Conservation (phyloP, 345 rosid genomes). For the Gossypioides kirkii region DNA sequence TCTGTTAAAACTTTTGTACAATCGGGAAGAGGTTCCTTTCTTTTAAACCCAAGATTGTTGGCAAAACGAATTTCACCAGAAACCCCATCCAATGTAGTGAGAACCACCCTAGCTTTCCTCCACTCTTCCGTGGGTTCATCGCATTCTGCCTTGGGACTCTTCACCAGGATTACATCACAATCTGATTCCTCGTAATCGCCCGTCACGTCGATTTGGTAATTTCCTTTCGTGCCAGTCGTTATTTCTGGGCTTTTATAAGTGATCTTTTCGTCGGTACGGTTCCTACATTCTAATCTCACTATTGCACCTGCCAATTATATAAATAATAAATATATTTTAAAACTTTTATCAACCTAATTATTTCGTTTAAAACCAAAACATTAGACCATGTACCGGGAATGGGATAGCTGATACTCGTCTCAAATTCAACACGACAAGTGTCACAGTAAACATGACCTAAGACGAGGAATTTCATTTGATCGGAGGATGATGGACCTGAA, state of each 20-base stretch:
- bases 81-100: slow-evolving; percentile 21
- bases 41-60: slow-evolving; percentile 29
- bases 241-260: not conserved
- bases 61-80: slow-evolving; percentile 7
- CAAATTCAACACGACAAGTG: slow-evolving; percentile 8
- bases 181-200: slow-evolving; percentile 33
- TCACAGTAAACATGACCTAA: slow-evolving; percentile 22
- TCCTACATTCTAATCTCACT: not conserved
- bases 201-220: slow-evolving; percentile 15
- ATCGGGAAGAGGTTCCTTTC: slow-evolving; percentile 11
- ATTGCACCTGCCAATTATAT: not conserved
- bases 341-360: too few species aligned
- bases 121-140: slow-evolving; percentile 3
- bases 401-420: not conserved
- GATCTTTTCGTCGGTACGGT: not conserved
- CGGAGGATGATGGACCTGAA: too few species aligned
- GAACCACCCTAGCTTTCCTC: slow-evolving; percentile 16
- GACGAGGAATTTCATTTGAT: not conserved
- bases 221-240: slow-evolving; percentile 16
- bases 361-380: not conserved
- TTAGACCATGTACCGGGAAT: not conserved
- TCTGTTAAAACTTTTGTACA: slow-evolving; percentile 23
- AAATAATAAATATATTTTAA: too few species aligned
- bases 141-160: slow-evolving; percentile 20
- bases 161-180: slow-evolving; percentile 21